Conservation (phyloP, 1,139 yeast species). For the Protomyces inouyei region DNA sequence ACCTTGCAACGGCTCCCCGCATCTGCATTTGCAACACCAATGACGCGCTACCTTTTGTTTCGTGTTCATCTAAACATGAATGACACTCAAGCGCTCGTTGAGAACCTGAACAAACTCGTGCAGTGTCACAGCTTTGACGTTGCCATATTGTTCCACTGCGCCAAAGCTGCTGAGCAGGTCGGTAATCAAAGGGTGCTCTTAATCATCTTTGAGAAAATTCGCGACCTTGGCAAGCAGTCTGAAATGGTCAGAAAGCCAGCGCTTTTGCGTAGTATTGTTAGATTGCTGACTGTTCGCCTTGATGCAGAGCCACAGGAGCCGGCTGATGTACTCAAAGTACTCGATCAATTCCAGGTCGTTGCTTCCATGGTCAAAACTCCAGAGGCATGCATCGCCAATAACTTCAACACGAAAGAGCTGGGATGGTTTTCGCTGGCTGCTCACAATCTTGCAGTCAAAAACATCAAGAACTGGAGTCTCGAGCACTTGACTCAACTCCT, state of each 20-base stretch:
- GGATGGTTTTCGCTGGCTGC: conserved; percentile 32
- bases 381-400: not conserved
- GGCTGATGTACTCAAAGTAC: conserved; percentile 20
- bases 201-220: conserved; percentile 24
- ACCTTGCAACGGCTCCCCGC: conserved; percentile 19
- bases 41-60: conserved; percentile 29
- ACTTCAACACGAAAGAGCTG: conserved; percentile 28
- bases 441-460: conserved; percentile 30
- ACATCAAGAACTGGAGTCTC: conserved; percentile 18
- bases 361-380: not conserved
- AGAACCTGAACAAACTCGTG: conserved; percentile 11
- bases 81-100: conserved; percentile 14
- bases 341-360: conserved; percentile 29
- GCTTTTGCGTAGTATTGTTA: conserved; percentile 28
- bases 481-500: not conserved
- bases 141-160: conserved; percentile 29
- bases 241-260: not conserved
- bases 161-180: conserved; percentile 30
- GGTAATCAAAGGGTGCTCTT: conserved; percentile 27
- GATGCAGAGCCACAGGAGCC: conserved; percentile 8
- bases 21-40: conserved; percentile 18
- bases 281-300: conserved; percentile 12
- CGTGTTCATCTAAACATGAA: conserved; percentile 18
- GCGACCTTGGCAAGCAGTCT: conserved; percentile 4
- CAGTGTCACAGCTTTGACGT: conserved; percentile 11